These are phyloP conservation scores for Neurospora pannonica DNA, from an alignment of 495 filamentous ascomycete genomes.

Conservation along the genomic window DNA sequence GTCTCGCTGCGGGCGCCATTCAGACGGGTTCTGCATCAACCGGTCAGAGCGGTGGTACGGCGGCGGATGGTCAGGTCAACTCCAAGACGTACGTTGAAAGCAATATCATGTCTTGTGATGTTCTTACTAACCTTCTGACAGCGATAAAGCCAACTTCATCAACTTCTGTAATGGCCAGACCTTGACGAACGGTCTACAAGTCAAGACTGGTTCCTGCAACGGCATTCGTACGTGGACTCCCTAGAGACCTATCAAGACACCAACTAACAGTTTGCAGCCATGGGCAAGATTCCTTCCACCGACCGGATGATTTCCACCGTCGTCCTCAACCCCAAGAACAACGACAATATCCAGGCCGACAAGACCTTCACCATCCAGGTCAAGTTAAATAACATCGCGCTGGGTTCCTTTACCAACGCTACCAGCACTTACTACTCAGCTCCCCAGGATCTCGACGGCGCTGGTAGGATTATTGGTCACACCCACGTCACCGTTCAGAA, in stretches of 20 bases:
- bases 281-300: conserved; percentile 61
- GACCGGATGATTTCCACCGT: conserved; percentile 59
- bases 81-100: conserved; percentile 40
- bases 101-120: not conserved
- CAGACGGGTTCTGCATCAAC: conserved; percentile 39
- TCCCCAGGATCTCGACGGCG: conserved; percentile 48
- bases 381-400: conserved; percentile 48
- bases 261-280: conserved; percentile 35
- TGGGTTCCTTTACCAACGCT: conserved; percentile 60
- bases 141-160: conserved; percentile 54
- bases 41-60: conserved; percentile 17
- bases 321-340: conserved; percentile 44
- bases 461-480: conserved; percentile 56
- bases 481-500: conserved; percentile 64
- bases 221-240: conserved; percentile 49
- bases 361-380: conserved; percentile 49
- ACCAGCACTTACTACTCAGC: conserved; percentile 56
- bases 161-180: conserved; percentile 59
- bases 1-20: conserved; percentile 36
- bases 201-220: conserved; percentile 60
- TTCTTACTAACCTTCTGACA: conserved; percentile 7
- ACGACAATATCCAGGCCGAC: conserved; percentile 36
- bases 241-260: not conserved
- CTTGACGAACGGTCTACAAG: conserved; percentile 60
- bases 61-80: conserved; percentile 42